Percentiles rank a stretch among this genome's conserved stretches.
These are phyloP conservation scores for Rhizoclosmatium sp. DNA, from an alignment of 192 early-diverging fungal genomes.

Conservation along the genomic window DNA sequence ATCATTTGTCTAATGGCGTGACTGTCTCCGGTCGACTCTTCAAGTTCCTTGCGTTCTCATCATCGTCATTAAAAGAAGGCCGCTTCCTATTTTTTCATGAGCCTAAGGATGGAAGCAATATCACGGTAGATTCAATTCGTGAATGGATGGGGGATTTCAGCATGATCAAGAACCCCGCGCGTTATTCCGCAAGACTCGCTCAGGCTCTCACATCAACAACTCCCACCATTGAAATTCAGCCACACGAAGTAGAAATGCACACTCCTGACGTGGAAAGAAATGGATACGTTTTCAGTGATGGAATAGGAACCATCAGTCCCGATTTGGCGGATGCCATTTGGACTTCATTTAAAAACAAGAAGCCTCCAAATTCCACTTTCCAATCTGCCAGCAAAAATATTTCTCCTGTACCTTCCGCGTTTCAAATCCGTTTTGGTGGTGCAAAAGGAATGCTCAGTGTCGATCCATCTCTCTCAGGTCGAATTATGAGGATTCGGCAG, in stretches of 20 bases:
- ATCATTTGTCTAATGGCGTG: constrained; percentile 39
- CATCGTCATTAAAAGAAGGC: constrained; percentile 68
- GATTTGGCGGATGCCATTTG: constrained; percentile 49
- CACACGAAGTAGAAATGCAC: constrained; percentile 42
- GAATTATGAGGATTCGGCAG: constrained; percentile 58
- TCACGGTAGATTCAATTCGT: constrained; percentile 62
- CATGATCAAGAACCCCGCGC: constrained; percentile 68
- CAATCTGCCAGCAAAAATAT: too few relatives aligned
- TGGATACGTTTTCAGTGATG: constrained; percentile 75
- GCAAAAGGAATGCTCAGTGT: constrained; percentile 57
- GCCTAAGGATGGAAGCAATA: constrained; percentile 25
- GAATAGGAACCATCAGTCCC: constrained; percentile 70
- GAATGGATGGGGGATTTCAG: constrained; percentile 78
- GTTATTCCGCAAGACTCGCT: constrained; percentile 67
- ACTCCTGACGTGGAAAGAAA: constrained; percentile 68
- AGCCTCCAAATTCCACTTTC: too few relatives aligned
- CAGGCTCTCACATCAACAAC: constrained; percentile 49
- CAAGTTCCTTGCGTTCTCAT: constrained; percentile 70
- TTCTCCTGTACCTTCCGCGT: constrained; percentile 46
- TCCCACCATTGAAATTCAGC: background rate
- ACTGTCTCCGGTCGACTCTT: constrained; percentile 46
- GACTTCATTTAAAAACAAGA: constrained; percentile 32
- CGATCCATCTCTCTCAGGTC: constrained; percentile 40
- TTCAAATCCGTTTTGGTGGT: constrained; percentile 75
- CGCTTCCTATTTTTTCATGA: constrained; percentile 78